A percentile compares a stretch with the other conserved stretches of the same genome.
These are phyloP conservation scores for Favolaschia claudopus DNA, from an alignment of 768 basidiomycete species.

Conservation along the genomic window DNA sequence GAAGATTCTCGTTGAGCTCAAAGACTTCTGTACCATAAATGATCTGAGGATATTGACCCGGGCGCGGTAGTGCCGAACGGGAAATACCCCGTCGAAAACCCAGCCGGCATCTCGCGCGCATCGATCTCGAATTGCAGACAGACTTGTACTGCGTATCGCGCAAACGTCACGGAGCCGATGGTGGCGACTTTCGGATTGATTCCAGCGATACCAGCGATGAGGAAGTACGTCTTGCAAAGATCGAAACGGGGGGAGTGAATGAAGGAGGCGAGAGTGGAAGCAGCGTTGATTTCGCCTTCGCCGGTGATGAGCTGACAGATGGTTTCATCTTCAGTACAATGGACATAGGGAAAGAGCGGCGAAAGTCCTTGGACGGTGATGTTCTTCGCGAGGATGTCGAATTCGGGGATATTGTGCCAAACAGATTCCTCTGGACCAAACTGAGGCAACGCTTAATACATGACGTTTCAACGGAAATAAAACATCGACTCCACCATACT, in stretches of 20 bases:
- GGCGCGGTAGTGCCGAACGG: slow-evolving; percentile 36
- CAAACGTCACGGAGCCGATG: slow-evolving; percentile 44
- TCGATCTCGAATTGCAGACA: slow-evolving; percentile 49
- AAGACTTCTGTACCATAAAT: slow-evolving; percentile 43
- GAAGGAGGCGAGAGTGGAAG: slow-evolving; percentile 14
- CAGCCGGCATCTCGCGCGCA: slow-evolving; percentile 45
- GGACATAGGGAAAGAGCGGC: slow-evolving; percentile 43
- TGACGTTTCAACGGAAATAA: too few species aligned
- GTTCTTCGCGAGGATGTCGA: slow-evolving; percentile 38
- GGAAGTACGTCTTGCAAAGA: slow-evolving; percentile 44
- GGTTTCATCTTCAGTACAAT: slow-evolving; percentile 39
- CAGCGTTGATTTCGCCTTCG: slow-evolving; percentile 52
- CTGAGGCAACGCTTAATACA: neutral
- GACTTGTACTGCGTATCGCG: slow-evolving; percentile 47
- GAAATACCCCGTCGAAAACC: slow-evolving; percentile 43
- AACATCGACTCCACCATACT: neutral
- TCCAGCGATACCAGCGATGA: slow-evolving; percentile 50
- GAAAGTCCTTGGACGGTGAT: slow-evolving; percentile 45
- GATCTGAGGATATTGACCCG: slow-evolving; percentile 27
- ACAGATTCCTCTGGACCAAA: slow-evolving; percentile 8
- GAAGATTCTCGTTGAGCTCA: slow-evolving; percentile 44
- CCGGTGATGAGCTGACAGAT: slow-evolving; percentile 47
- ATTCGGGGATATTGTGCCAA: slow-evolving; percentile 24
- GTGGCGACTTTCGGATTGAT: slow-evolving; percentile 46
- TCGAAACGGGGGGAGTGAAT: slow-evolving; percentile 1